Evolutionary conservation across 2,329 filamentous ascomycete genomes (phyloP).

Genomic region (Pseudocercospora crystallina): DNA sequence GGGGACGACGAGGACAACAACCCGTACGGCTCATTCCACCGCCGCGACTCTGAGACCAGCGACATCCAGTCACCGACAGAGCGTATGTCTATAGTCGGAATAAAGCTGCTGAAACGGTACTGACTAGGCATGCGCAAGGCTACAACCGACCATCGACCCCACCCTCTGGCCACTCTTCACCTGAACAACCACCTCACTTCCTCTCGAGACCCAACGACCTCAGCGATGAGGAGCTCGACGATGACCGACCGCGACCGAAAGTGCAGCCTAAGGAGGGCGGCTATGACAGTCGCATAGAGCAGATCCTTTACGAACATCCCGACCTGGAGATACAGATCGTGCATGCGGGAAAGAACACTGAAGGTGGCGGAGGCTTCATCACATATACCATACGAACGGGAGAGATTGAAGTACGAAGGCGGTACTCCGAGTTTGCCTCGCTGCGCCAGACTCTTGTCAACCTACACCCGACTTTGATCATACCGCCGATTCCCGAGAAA

Average conservation of each 20-base stretch:
- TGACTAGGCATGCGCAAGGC: constrained; percentile 36
- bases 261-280: constrained; percentile 71
- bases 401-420: constrained; percentile 87
- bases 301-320: constrained; percentile 94
- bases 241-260: constrained; percentile 48
- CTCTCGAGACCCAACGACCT: constrained; percentile 54
- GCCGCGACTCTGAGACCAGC: constrained; percentile 74
- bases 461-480: constrained; percentile 90
- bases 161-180: constrained; percentile 69
- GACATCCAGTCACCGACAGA: constrained; percentile 43
- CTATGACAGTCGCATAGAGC: constrained; percentile 94
- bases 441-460: constrained; percentile 83
- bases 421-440: constrained; percentile 96
- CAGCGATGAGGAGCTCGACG: constrained; percentile 60
- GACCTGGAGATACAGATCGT: constrained; percentile 87
- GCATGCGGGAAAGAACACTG: constrained; percentile 90
- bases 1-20: constrained; percentile 99
- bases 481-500: constrained; percentile 97
- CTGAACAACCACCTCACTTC: constrained; percentile 63
- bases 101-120: too few relatives aligned
- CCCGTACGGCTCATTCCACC: constrained; percentile 91
- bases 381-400: constrained; percentile 96
- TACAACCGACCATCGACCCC: constrained; percentile 64
- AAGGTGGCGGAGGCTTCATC: constrained; percentile 90
- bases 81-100: constrained; percentile 22